Evolutionary conservation across 2,329 filamentous ascomycete species (phyloP).

Genomic region (Epichloe sibirici): DNA sequence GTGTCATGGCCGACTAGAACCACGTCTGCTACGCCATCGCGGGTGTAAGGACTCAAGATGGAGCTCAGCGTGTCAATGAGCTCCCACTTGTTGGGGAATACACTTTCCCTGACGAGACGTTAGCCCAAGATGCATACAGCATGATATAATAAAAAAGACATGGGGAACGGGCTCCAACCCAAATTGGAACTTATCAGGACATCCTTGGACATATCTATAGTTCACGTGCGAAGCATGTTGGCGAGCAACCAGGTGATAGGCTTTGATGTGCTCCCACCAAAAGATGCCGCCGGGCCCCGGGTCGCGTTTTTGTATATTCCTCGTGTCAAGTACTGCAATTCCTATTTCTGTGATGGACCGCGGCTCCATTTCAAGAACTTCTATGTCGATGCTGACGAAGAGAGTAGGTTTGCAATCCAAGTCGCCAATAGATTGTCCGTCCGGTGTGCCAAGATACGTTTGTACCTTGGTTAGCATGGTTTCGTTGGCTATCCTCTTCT

Average conservation of each 20-base stretch:
- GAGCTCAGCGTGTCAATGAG: constrained; percentile 22
- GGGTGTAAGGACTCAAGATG: constrained; percentile 22
- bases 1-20: constrained; percentile 73
- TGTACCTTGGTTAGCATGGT: constrained; percentile 50
- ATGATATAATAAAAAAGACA: not conserved
- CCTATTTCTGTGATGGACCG: constrained; percentile 73
- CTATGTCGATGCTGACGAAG: constrained; percentile 71
- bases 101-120: constrained; percentile 24
- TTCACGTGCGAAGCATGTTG: constrained; percentile 61
- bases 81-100: constrained; percentile 24
- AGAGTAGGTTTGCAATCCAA: constrained; percentile 25
- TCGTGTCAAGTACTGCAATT: constrained; percentile 66
- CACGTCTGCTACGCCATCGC: constrained; percentile 34
- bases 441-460: constrained; percentile 53
- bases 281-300: constrained; percentile 50
- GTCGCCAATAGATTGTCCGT: not conserved
- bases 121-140: constrained; percentile 2
- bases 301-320: constrained; percentile 34
- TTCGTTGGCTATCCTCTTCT: constrained; percentile 38
- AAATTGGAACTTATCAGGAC: constrained; percentile 64
- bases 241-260: constrained; percentile 62
- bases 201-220: constrained; percentile 54
- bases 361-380: constrained; percentile 60
- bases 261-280: constrained; percentile 57
- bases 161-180: constrained; percentile 36